Percentiles rank a stretch among this genome's conserved stretches.
Evolutionary conservation across 106 monocot species (phyloP).

Genomic region (Dendrobium officinale): DNA sequence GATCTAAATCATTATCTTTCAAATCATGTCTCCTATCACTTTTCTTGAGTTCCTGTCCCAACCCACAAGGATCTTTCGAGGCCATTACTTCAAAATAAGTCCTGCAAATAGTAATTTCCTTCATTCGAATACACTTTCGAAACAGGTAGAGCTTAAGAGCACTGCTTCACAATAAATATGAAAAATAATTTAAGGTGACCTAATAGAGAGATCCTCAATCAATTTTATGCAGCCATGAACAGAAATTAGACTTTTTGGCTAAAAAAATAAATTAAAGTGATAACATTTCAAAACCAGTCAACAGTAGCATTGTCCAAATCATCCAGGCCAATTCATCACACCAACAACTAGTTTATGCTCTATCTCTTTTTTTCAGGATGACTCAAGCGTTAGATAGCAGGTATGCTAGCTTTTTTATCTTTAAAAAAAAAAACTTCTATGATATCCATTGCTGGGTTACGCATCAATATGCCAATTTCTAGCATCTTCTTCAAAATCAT

Average conservation of each 20-base stretch:
- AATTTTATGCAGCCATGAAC: background rate
- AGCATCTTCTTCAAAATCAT: background rate
- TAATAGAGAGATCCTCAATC: background rate
- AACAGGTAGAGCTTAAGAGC: background rate
- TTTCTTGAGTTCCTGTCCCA: conserved; percentile 36
- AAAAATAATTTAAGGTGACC: background rate
- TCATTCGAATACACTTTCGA: background rate
- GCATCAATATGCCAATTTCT: background rate
- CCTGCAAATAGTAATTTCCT: conserved; percentile 26
- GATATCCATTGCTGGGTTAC: too few relatives aligned
- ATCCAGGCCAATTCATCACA: background rate
- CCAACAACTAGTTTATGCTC: background rate
- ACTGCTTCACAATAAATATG: background rate
- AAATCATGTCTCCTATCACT: conserved; percentile 22
- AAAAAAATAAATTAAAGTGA: background rate
- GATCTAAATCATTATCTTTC: conserved; percentile 35
- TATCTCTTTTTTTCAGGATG: background rate
- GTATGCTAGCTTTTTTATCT: background rate
- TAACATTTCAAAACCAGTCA: background rate
- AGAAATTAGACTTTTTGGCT: background rate
- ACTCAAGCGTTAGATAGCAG: background rate
- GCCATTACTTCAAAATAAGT: conserved; percentile 21
- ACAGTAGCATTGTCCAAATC: background rate
- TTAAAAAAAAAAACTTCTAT: background rate
- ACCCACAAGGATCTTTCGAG: conserved; percentile 34